Base-by-base conservation (phyloP, 495 filamentous ascomycete genomes). In the Xylaria nigripes region DNA sequence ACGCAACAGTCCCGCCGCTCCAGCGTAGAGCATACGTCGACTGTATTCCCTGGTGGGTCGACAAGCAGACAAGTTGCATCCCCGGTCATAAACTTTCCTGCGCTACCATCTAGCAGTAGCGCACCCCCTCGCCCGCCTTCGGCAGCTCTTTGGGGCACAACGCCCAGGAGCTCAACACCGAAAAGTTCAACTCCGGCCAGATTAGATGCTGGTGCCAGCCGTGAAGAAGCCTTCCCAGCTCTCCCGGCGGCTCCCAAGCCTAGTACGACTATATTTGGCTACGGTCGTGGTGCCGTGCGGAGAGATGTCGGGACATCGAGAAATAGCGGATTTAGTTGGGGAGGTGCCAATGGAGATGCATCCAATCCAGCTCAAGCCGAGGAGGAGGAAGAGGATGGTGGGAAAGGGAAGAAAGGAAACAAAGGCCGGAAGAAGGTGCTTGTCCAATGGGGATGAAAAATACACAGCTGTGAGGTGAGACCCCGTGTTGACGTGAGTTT, bases 351-450 rank as follows among this genome's bases (percentile, higher is more conserved):
- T 19, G 36, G 2, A 9, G 36, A 40, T 9, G 32, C 32, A 12
- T 36, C 32, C 12, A 40, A 2, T 8, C 4, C 36, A 1, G 15
- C 42, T 13, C 23, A 29, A 5, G 42, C 42, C 4, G 13, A 9
- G 15, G 61, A 63, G 3, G 73, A 69, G 15, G 70, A 68, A 9
- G 68, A 70, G 0, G 68, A 54, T 13, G 63, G 56, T 12, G 62
- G 63, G 10, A 77, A 76, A 45, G 78, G 78, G 0, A 87, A 86
- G 68, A 87, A 87, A 51, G 85, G 86, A 15, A 90, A 84, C 56
- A 85, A 88, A 70, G 82, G 80, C 56, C 86, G 89, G 68, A 92
- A 92, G 72, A 86, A 92, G 70, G 83, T 86, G 3, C 68, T 91
- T 48, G 79, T 82, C 49, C 74, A 80, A 55, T 80, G 76, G 75